Base-by-base conservation (phyloP, 83 land plant species). In the Thuja plicata region DNA sequence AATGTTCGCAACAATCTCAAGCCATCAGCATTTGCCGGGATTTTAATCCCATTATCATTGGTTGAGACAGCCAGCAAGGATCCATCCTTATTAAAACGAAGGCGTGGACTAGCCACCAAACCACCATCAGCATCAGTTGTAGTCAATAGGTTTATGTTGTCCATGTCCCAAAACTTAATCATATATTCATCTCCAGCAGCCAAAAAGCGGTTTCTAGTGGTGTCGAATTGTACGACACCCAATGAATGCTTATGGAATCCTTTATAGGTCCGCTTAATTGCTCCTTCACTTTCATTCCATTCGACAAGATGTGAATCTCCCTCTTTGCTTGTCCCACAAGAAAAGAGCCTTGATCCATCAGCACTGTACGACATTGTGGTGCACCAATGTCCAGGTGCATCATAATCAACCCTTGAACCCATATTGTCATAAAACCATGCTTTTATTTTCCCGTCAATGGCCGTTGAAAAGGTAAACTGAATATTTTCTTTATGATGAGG, bases 281-380 rank as follows among this genome's bases (percentile, higher is more conserved):
- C n/a, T n/a, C n/a, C n/a, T n/a, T n/a, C n/a, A n/a, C n/a, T n/a
- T n/a, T n/a, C n/a, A n/a, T n/a, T n/a, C n/a, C 97, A 95, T 89
- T 95, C 97, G 48, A 95, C 95, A 83, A 95, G 93, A 89, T 84
- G 84, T n/a, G 97, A 92, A 0, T 94, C 97, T 40, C 97, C 97
- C 7, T 95, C 95, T 89, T 95, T 94, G 79, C 97, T 94, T 5
- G 97, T 95, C 35, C n/a, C n/a, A n/a, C n/a, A n/a, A n/a, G n/a
- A n/a, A n/a, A n/a, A n/a, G n/a, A n/a, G n/a, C n/a, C n/a, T 96
- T 86, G 96, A 77, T 32, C 95, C 97, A 92, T 94, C 96, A 83
- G 96, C 92, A 93, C 94, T 95, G 86, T 95, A 95, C 3, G 97
- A 95, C 97, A 96, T 94, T 19, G 96, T 96, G 7, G 97, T 96